Conservation (phyloP, 306 rosid genomes). For the Fagus sylvatica region DNA sequence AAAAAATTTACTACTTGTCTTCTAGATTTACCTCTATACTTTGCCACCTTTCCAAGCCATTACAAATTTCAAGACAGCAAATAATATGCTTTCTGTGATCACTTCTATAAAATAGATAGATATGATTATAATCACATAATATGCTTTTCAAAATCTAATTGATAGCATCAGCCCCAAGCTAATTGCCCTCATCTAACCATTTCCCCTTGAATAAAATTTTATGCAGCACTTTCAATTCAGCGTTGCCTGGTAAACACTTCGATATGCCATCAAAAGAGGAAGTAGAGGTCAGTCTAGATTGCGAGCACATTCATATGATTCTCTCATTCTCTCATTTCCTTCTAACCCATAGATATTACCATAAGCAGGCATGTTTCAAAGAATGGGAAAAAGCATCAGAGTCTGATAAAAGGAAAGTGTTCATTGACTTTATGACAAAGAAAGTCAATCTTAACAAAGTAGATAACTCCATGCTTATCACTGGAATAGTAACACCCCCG, state of each 20-base stretch:
- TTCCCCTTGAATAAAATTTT: slow-evolving; percentile 1
- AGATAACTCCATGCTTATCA: slow-evolving; percentile 44
- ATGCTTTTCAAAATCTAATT: background rate
- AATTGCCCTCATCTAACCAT: background rate
- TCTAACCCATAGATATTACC: background rate
- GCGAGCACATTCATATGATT: background rate
- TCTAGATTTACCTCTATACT: too few relatives aligned
- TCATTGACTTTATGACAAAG: slow-evolving; percentile 20
- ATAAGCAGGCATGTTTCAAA: slow-evolving; percentile 26
- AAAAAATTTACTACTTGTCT: too few relatives aligned
- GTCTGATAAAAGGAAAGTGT: background rate
- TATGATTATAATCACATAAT: too few relatives aligned
- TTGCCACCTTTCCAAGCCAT: too few relatives aligned
- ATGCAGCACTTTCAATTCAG: slow-evolving; percentile 50
- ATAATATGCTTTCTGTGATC: too few relatives aligned
- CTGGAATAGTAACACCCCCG: slow-evolving; percentile 63
- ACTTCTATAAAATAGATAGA: too few relatives aligned
- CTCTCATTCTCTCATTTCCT: background rate
- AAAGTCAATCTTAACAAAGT: slow-evolving; percentile 39
- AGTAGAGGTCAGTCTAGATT: slow-evolving; percentile 37
- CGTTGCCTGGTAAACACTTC: slow-evolving; percentile 65
- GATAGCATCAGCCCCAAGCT: background rate
- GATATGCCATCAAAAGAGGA: slow-evolving; percentile 38
- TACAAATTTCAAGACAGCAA: too few relatives aligned
- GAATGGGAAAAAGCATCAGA: background rate